Evolutionary conservation across 495 filamentous ascomycete species (phyloP).

Genomic region (Mytilinidion resinicola): DNA sequence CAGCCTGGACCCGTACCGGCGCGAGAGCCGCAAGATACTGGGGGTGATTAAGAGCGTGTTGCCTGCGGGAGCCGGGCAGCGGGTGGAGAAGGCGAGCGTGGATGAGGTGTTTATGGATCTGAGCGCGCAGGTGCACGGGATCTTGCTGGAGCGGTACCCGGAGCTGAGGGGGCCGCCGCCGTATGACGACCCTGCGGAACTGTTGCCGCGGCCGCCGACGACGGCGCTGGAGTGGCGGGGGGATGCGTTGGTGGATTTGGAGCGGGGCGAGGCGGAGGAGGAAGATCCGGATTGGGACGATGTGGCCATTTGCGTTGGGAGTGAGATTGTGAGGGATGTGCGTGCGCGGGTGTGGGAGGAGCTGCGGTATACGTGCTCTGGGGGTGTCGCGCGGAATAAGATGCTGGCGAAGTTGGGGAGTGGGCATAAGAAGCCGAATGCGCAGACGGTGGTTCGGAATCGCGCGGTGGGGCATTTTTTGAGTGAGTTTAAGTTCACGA

Average conservation of each 20-base stretch:
- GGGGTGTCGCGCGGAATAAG: slow-evolving; percentile 82
- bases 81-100: slow-evolving; percentile 85
- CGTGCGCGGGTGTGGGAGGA: slow-evolving; percentile 58
- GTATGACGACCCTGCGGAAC: slow-evolving; percentile 64
- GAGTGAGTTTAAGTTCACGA: slow-evolving; percentile 83
- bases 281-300: slow-evolving; percentile 96
- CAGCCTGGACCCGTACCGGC: slow-evolving; percentile 84
- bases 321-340: slow-evolving; percentile 78
- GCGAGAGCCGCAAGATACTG: slow-evolving; percentile 77
- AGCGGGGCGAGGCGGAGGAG: slow-evolving; percentile 63
- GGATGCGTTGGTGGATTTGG: slow-evolving; percentile 71
- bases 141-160: slow-evolving; percentile 71
- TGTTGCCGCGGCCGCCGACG: slow-evolving; percentile 65
- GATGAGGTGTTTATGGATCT: slow-evolving; percentile 91
- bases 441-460: slow-evolving; percentile 84
- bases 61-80: slow-evolving; percentile 51
- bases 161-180: slow-evolving; percentile 58
- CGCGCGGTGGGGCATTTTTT: slow-evolving; percentile 77
- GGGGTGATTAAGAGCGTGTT: slow-evolving; percentile 72
- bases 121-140: slow-evolving; percentile 68
- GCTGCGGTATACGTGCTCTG: slow-evolving; percentile 85
- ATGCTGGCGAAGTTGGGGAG: slow-evolving; percentile 93
- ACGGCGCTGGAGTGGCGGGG: slow-evolving; percentile 74
- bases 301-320: slow-evolving; percentile 74
- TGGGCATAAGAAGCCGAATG: slow-evolving; percentile 84